A percentile compares a stretch with the other conserved stretches of the same genome.
phyloP scores from a whole-genome alignment of 176 grass and related monocot species.

The Musa beccarii region DNA sequence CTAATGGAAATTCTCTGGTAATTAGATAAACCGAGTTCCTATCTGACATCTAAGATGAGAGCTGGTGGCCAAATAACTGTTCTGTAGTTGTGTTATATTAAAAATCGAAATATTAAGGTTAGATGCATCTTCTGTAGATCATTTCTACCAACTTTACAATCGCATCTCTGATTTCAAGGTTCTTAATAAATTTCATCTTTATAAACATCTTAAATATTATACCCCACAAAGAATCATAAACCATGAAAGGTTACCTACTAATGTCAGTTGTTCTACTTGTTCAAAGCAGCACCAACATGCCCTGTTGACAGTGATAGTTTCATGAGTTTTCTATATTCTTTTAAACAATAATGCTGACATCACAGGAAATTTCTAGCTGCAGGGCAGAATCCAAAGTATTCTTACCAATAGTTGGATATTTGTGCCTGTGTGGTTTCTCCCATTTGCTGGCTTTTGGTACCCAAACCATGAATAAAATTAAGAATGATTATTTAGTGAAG shows the following conservation, averaged over 20 bases:
- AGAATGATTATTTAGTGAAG: neutral
- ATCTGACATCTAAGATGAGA: neutral
- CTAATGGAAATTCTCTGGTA: conserved; percentile 51
- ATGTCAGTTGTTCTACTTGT: neutral
- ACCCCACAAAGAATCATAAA: neutral
- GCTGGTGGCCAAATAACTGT: neutral
- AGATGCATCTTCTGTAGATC: no score
- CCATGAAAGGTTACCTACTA: neutral
- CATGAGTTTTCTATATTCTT: neutral
- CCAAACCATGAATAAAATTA: neutral
- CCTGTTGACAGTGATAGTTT: neutral
- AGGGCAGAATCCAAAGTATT: neutral
- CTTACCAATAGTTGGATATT: neutral
- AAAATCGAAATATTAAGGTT: no score
- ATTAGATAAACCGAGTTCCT: conserved; percentile 18
- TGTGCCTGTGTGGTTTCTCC: neutral
- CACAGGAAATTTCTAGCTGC: no score
- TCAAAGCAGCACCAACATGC: neutral
- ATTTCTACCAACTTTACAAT: no score
- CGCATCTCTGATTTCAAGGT: neutral
- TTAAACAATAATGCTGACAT: neutral
- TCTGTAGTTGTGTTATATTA: no score
- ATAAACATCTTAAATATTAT: neutral
- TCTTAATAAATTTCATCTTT: neutral
- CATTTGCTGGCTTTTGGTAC: neutral